These are phyloP conservation scores for Neonectria hederae DNA, from an alignment of 2,329 filamentous ascomycete genomes.

Conservation along the genomic window DNA sequence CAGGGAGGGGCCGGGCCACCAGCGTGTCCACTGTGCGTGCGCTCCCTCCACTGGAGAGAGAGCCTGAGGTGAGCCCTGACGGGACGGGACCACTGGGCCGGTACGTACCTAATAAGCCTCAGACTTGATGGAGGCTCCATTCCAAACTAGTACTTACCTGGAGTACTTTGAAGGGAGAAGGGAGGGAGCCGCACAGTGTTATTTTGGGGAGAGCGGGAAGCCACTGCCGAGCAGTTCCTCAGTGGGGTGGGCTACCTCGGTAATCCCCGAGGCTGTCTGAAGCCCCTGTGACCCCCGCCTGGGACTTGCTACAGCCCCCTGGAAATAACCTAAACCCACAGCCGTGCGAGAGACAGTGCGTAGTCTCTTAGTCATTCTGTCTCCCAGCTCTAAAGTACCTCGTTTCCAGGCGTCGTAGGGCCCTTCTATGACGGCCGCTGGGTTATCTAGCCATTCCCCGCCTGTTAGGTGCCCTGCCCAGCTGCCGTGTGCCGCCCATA, in stretches of 20 bases:
- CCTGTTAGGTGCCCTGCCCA: too few relatives aligned
- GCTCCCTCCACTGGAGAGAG: constrained; percentile 8
- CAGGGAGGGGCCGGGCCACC: constrained; percentile 2
- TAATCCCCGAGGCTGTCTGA: constrained; percentile 2
- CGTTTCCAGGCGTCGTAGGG: constrained; percentile 11
- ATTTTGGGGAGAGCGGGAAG: background rate
- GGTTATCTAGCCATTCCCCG: too few relatives aligned
- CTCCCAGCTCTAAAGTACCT: background rate
- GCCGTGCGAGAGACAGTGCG: constrained; percentile 16
- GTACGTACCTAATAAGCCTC: constrained; percentile 22
- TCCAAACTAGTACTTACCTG: too few relatives aligned
- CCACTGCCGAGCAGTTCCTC: background rate
- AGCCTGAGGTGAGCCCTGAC: background rate
- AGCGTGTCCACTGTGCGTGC: constrained; percentile 16
- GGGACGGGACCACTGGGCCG: background rate
- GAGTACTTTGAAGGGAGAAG: background rate
- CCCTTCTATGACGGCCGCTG: background rate
- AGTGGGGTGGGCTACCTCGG: background rate
- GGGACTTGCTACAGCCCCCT: background rate
- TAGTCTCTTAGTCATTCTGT: background rate
- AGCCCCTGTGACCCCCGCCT: background rate
- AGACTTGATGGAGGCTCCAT: background rate
- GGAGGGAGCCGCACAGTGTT: constrained; percentile 36
- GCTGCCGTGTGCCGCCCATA: background rate
- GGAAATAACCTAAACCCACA: constrained; percentile 1